A percentile compares a stretch with the other conserved stretches of the same genome.
Evolutionary conservation across 306 rosid species (phyloP).

Genomic region (Spatholobus suberectus): DNA sequence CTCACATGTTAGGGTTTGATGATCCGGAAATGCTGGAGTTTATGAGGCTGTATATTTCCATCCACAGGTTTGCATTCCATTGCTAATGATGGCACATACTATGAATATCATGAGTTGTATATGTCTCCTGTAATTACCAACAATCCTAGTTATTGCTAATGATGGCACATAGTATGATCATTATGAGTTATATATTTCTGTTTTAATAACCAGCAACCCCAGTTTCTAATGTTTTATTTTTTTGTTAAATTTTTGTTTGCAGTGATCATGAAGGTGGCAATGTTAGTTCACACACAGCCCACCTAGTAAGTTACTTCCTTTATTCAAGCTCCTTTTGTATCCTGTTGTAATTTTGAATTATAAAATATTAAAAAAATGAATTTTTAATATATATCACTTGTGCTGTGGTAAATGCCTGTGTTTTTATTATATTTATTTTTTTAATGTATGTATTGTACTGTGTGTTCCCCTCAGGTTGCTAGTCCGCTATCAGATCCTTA

Average conservation of each 20-base stretch:
- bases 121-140: slow-evolving; percentile 13
- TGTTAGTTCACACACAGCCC: slow-evolving; percentile 98
- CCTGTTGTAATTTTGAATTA: slow-evolving; percentile 27
- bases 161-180: not conserved
- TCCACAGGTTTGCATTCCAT: slow-evolving; percentile 78
- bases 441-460: slow-evolving; percentile 33
- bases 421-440: slow-evolving; percentile 11
- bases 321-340: slow-evolving; percentile 31
- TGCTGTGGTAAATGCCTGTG: slow-evolving; percentile 10
- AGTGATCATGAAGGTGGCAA: slow-evolving; percentile 99
- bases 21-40: slow-evolving; percentile 87
- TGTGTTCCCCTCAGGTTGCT: slow-evolving; percentile 70
- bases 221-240: slow-evolving; percentile 18
- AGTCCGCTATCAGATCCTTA: slow-evolving; percentile 98
- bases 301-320: slow-evolving; percentile 67
- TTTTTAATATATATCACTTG: slow-evolving; percentile 17
- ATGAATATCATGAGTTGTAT: slow-evolving; percentile 25
- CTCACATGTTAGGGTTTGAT: slow-evolving; percentile 93
- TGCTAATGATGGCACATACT: not conserved
- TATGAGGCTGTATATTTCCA: slow-evolving; percentile 96
- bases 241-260: slow-evolving; percentile 47
- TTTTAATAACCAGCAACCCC: not conserved
- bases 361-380: not conserved
- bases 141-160: not conserved
- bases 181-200: not conserved